Conservation (phyloP, 805 yeast genomes). For the Starmera dryadoides region DNA sequence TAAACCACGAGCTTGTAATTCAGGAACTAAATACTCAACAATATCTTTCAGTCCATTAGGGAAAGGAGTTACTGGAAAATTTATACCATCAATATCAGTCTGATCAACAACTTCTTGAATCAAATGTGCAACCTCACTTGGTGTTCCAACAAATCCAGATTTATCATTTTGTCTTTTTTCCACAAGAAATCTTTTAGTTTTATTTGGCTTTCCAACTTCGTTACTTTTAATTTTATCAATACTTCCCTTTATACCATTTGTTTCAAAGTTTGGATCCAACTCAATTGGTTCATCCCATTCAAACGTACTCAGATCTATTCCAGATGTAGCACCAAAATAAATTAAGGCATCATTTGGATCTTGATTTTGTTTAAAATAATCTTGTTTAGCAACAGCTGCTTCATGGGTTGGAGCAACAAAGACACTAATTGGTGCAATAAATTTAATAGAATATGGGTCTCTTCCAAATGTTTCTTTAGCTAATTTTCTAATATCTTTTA, state of each 20-base stretch:
- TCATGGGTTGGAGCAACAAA: conserved; percentile 31
- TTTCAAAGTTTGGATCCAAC: conserved; percentile 18
- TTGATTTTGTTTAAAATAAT: conserved; percentile 20
- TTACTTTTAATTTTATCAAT: conserved; percentile 9
- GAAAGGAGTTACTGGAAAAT: conserved; percentile 26
- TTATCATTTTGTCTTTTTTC: not conserved
- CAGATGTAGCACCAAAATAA: conserved; percentile 39
- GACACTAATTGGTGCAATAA: conserved; percentile 26
- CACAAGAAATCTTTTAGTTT: not conserved
- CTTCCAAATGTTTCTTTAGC: conserved; percentile 27
- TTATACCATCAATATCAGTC: conserved; percentile 35
- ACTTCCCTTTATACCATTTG: conserved; percentile 16
- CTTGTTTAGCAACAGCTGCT: conserved; percentile 28
- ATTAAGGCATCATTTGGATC: conserved; percentile 32
- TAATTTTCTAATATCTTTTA: conserved; percentile 22
- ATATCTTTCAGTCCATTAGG: conserved; percentile 31
- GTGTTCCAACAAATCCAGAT: not conserved
- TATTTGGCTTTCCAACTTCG: conserved; percentile 23
- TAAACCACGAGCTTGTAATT: conserved; percentile 23
- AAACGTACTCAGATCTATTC: conserved; percentile 30
- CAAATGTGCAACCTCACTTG: conserved; percentile 9
- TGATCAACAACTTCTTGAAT: conserved; percentile 29
- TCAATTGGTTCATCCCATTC: conserved; percentile 25
- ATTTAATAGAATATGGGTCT: conserved; percentile 28
- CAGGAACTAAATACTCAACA: conserved; percentile 26